Percentiles rank a stretch among this genome's conserved stretches.
phyloP scores from a whole-genome alignment of 1,139 yeast genomes.

The Sugiyamaella grinbergsii region DNA sequence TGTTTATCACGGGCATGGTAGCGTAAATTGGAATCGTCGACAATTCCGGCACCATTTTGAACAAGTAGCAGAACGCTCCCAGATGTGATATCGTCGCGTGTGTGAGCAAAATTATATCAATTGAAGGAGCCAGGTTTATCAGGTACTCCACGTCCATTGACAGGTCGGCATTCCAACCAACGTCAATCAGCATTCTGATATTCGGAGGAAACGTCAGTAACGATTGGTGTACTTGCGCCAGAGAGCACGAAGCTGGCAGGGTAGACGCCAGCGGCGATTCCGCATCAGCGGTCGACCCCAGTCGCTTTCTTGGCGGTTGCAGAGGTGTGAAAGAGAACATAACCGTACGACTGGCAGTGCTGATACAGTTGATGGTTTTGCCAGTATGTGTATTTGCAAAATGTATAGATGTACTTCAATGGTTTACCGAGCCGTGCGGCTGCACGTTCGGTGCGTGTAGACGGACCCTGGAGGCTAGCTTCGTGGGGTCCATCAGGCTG shows the following conservation, averaged over 20 bases:
- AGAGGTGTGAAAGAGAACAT: slow-evolving; percentile 18
- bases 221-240: slow-evolving; percentile 31
- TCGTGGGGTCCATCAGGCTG: too few species aligned
- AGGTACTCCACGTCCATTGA: slow-evolving; percentile 35
- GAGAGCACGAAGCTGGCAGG: slow-evolving; percentile 3
- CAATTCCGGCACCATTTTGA: slow-evolving; percentile 65
- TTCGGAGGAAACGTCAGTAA: slow-evolving; percentile 35
- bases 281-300: slow-evolving; percentile 11
- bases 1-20: slow-evolving; percentile 81
- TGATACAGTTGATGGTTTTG: too few species aligned
- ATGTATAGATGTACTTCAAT: background rate
- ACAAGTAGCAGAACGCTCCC: slow-evolving; percentile 76
- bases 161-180: slow-evolving; percentile 45
- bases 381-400: background rate
- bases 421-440: too few species aligned
- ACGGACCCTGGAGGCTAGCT: too few species aligned
- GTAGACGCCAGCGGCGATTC: slow-evolving; percentile 1
- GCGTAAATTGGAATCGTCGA: slow-evolving; percentile 76
- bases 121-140: slow-evolving; percentile 23
- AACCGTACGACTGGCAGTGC: too few species aligned
- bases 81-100: slow-evolving; percentile 82
- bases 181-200: slow-evolving; percentile 41
- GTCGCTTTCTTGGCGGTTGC: slow-evolving; percentile 8
- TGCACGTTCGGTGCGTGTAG: too few species aligned
- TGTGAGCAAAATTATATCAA: slow-evolving; percentile 67